Evolutionary conservation across 805 yeast species (phyloP).

Genomic region (Candida arabinofermentans): DNA sequence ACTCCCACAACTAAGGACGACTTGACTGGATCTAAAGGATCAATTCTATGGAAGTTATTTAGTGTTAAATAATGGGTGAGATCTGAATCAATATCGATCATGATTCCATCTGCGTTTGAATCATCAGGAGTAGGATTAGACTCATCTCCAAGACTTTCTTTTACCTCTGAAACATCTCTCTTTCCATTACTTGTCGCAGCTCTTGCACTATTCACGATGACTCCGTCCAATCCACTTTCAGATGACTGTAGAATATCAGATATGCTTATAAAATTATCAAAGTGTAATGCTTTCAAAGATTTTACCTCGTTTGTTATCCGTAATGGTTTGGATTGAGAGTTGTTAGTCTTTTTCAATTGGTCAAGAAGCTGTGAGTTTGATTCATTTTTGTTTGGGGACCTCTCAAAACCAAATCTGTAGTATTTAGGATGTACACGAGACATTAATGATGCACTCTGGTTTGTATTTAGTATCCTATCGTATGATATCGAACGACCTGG

Average conservation of each 20-base stretch:
- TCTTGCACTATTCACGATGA: slow-evolving; percentile 1
- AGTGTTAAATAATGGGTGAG: slow-evolving; percentile 8
- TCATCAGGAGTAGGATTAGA: neutral
- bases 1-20: slow-evolving; percentile 14
- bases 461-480: too few species aligned
- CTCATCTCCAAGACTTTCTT: slow-evolving; percentile 1
- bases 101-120: neutral
- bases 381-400: neutral
- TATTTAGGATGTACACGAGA: slow-evolving; percentile 1
- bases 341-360: slow-evolving; percentile 1
- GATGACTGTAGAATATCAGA: slow-evolving; percentile 13
- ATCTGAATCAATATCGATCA: slow-evolving; percentile 1
- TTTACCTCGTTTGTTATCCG: neutral
- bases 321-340: neutral
- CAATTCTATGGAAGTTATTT: neutral
- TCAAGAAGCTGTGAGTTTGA: slow-evolving; percentile 7
- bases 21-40: slow-evolving; percentile 2
- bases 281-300: slow-evolving; percentile 7
- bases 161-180: neutral
- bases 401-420: slow-evolving; percentile 17
- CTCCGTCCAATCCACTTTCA: slow-evolving; percentile 8
- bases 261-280: slow-evolving; percentile 11
- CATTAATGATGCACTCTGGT: neutral
- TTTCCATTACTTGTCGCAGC: neutral
- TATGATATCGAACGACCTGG: too few species aligned